Base-by-base conservation (phyloP, 208 protist species). In the Acanthamoeba lugdunensis region DNA sequence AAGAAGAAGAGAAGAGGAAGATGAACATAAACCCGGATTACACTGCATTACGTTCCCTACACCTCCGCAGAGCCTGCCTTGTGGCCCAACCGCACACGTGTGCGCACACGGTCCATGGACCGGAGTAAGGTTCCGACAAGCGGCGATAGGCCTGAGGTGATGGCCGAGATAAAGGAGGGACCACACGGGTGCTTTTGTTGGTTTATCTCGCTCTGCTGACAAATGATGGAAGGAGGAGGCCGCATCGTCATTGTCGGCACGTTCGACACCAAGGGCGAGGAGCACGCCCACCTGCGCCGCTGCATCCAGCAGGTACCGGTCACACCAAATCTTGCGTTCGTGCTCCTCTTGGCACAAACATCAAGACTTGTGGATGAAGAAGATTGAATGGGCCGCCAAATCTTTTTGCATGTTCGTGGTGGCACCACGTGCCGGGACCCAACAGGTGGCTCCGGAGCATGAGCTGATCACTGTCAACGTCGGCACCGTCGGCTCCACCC, bases 401-500 rank as follows among this genome's bases (percentile, higher is more conserved):
- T 77, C 16, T 77, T 21, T 77, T 77, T 77, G 37, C 21, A 23
- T 45, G 37, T 45, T 25, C 37, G 37, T 41, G 37, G 52, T 41
- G n/a, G 23, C 37, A 21, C 16, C 30, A 28, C 37, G 1, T 48
- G 9, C 1, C 37, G 21, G 13, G 1, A 45, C 69, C 14, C 61
- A n/a, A 8, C 37, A 88, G 48, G 21, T 75, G 25, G 87, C 87
- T 2, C 87, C 87, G 16, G 25, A 67, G 87, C 63, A 75, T 5
- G 61, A 75, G 56, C n/a, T 92, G 28, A 48, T 92, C 9, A 52
- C 87, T 23, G 63, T 92, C 58, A 92, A 92, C 61, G 25, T 67
- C n/a, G 87, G 87, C 33, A 75, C 87, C 61, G 37, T 92, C 54
- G 65, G 87, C 58, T 92, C 87, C 61, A 92, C 87, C 63, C 37